Base-by-base conservation (phyloP, 805 yeast species). In the Lachancea quebecensis region DNA sequence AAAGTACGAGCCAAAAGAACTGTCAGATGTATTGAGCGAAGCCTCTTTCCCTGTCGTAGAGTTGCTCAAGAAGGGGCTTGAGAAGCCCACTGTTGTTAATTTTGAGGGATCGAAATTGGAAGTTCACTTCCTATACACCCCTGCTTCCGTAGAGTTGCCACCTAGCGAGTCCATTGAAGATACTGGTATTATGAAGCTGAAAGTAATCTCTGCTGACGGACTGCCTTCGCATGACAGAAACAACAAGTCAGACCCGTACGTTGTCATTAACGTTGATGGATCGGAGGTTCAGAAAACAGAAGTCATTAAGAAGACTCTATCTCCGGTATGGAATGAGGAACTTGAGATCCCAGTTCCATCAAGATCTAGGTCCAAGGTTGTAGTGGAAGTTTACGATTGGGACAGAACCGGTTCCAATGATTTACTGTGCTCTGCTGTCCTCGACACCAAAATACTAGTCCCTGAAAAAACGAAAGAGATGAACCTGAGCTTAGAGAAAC, bases 181-280 rank as follows among this genome's bases (percentile, higher is more conserved):
- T 59, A 83, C 87, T 18, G 95, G 95, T 55, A 52, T 68, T 10
- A 60, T 85, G 41, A 69, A 73, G 37, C 59, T 85, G 52, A 79
- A 77, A 33, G 66, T 85, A 44, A 55, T 81, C 33, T 71, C 77
- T 39, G 93, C 80, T 28, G 70, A 70, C 21, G 64, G 70, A 41
- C 66, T 85, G 48, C 58, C 63, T 40, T 65, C 88, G 7, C 83
- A 78, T 39, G 93, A 85, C 60, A 67, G 77, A 44, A 82, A 81
- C 55, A 93, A 93, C 45, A 81, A 79, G 56, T 81, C 91, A 3
- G 95, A 85, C 68, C 95, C 95, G 45, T 77, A 70, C 55, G 73
- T 73, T 38, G 65, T 64, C 18, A 61, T 85, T n/a, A 66, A 59
- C 39, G 59, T 81, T 14, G 81, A 82, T 57, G 82, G 78, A 7